A percentile compares a stretch with the other conserved stretches of the same genome.
phyloP scores from a whole-genome alignment of 176 grass and related monocot species.

The Aegilops speltoides region DNA sequence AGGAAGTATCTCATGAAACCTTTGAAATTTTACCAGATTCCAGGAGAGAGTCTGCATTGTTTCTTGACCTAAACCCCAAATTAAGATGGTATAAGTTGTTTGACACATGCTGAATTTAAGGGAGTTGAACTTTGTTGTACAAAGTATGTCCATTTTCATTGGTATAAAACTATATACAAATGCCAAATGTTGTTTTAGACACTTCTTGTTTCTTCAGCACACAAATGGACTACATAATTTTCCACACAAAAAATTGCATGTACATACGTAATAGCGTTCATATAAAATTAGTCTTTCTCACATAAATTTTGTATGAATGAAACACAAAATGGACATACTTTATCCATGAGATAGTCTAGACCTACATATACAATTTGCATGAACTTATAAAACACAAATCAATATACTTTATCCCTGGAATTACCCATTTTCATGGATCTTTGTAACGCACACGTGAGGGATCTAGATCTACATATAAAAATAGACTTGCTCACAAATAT shows the following conservation, averaged over 20 bases:
- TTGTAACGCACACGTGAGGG: background rate
- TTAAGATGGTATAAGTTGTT: no score
- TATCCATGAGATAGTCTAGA: background rate
- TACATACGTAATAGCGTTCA: no score
- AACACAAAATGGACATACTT: no score
- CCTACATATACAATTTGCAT: background rate
- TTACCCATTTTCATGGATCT: background rate
- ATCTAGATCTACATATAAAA: background rate
- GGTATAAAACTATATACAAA: background rate
- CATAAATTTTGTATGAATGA: no score
- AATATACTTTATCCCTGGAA: background rate
- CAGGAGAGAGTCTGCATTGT: background rate
- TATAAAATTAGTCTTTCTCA: no score
- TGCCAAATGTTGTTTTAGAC: background rate
- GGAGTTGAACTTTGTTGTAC: no score
- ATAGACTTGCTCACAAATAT: background rate
- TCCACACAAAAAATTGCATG: no score
- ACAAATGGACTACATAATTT: no score
- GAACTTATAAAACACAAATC: no score
- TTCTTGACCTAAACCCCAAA: background rate
- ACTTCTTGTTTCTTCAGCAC: no score
- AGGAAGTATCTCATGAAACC: no score
- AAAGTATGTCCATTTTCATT: background rate
- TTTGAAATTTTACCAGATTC: background rate
- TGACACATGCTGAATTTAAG: background rate